Conservation (phyloP, 441 rosid genomes). For the Caryocar brasiliense region DNA sequence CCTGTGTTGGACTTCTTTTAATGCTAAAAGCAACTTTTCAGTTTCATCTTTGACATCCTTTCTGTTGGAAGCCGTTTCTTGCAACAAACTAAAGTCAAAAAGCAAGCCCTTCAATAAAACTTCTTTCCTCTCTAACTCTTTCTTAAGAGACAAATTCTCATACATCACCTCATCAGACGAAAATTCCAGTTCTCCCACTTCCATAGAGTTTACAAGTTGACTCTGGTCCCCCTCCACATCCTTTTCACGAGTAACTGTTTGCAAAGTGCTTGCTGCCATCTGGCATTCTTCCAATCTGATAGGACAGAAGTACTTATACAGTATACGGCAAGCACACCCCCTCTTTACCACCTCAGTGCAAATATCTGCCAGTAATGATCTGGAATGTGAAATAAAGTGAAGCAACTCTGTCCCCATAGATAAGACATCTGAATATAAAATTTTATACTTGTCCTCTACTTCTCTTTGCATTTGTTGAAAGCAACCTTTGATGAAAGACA, state of each 20-base stretch:
- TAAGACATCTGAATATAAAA: slow-evolving; percentile 34
- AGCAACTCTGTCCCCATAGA: slow-evolving; percentile 41
- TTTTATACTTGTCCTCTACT: slow-evolving; percentile 42
- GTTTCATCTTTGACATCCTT: slow-evolving; percentile 68
- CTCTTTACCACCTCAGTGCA: slow-evolving; percentile 45
- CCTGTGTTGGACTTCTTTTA: slow-evolving; percentile 48
- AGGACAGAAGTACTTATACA: slow-evolving; percentile 34
- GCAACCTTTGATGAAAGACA: slow-evolving; percentile 51
- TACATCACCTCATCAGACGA: slow-evolving; percentile 21
- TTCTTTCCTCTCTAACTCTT: slow-evolving; percentile 75
- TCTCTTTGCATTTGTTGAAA: slow-evolving; percentile 54
- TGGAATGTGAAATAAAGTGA: slow-evolving; percentile 29
- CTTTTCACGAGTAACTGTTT: slow-evolving; percentile 12
- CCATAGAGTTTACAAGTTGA: slow-evolving; percentile 19
- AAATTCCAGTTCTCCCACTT: slow-evolving; percentile 22
- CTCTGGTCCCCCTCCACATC: slow-evolving; percentile 18
- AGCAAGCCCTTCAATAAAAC: slow-evolving; percentile 70
- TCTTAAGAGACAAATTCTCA: slow-evolving; percentile 55
- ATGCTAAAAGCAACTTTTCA: slow-evolving; percentile 39
- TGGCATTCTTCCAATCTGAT: slow-evolving; percentile 19
- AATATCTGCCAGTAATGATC: slow-evolving; percentile 45
- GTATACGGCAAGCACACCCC: slow-evolving; percentile 37
- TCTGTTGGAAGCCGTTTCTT: slow-evolving; percentile 68
- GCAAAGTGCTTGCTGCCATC: slow-evolving; percentile 7
- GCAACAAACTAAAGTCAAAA: slow-evolving; percentile 84